Evolutionary conservation across 1,284 basidiomycete genomes (phyloP).

Genomic region (Microbotryum silenes-acaulis): DNA sequence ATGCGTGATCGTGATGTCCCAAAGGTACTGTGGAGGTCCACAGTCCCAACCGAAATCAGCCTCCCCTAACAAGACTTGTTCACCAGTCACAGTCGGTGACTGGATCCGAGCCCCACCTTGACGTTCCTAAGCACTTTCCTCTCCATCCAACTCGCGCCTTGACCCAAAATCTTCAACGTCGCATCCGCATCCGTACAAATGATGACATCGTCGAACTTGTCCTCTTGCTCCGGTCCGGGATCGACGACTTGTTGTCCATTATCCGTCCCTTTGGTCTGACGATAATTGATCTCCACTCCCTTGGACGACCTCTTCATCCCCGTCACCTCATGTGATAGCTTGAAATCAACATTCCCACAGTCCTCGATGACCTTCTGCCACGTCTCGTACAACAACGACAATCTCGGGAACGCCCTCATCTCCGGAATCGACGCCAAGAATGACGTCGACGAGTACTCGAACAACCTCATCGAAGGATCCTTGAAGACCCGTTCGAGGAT

Average conservation of each 20-base stretch:
- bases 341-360: constrained; percentile 46
- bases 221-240: constrained; percentile 38
- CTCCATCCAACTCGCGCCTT: constrained; percentile 53
- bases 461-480: constrained; percentile 51
- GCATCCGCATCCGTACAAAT: constrained; percentile 55
- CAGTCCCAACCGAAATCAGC: constrained; percentile 36
- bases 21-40: constrained; percentile 37
- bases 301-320: constrained; percentile 39
- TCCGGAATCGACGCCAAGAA: constrained; percentile 45
- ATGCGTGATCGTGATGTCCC: constrained; percentile 56
- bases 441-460: constrained; percentile 41
- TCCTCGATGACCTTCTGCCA: constrained; percentile 48
- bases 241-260: constrained; percentile 5
- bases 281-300: constrained; percentile 18
- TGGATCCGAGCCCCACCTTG: constrained; percentile 35
- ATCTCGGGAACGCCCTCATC: constrained; percentile 44
- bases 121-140: constrained; percentile 54
- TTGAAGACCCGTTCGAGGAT: constrained; percentile 55
- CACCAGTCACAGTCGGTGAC: too few relatives aligned
- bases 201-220: constrained; percentile 57
- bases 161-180: constrained; percentile 51
- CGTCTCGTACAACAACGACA: constrained; percentile 48
- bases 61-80: neutral
- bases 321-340: constrained; percentile 46
- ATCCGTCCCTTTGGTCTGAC: neutral